Conservation (phyloP, 768 basidiomycete species). For the Calvatia gigantea region DNA sequence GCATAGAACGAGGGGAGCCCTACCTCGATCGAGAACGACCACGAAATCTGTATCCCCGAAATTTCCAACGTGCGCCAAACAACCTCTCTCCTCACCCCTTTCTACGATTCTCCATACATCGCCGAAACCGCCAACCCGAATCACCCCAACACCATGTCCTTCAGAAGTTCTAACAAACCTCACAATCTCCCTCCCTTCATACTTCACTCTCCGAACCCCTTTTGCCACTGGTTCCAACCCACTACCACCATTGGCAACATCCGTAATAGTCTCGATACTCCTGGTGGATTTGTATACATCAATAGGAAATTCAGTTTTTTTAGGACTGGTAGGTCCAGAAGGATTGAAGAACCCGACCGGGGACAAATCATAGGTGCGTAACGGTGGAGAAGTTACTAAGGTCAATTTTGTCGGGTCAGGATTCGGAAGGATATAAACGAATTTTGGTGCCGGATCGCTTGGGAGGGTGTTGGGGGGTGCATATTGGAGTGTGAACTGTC, state of each 20-base stretch:
- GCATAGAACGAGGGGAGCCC: too few species aligned
- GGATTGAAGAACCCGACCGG: constrained; percentile 57
- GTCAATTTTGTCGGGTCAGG: constrained; percentile 41
- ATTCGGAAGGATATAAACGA: constrained; percentile 53
- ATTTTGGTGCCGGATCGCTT: constrained; percentile 49
- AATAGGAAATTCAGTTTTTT: neutral
- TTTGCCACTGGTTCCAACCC: constrained; percentile 44
- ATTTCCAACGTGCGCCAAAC: constrained; percentile 39
- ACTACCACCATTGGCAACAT: constrained; percentile 43
- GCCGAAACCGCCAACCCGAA: constrained; percentile 53
- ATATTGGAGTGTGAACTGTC: constrained; percentile 70
- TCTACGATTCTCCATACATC: constrained; percentile 61
- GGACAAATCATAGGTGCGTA: constrained; percentile 57
- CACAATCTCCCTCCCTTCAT: constrained; percentile 51
- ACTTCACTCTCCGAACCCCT: constrained; percentile 32
- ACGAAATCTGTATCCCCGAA: constrained; percentile 63
- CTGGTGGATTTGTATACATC: neutral
- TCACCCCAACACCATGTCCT: constrained; percentile 68
- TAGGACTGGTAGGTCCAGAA: neutral
- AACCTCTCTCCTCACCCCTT: constrained; percentile 33
- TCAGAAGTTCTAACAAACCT: constrained; percentile 77
- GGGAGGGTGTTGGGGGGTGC: constrained; percentile 49
- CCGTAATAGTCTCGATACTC: neutral
- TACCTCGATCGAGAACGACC: constrained; percentile 69
- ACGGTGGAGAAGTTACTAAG: constrained; percentile 64